Base-by-base conservation (phyloP, 164 flowering plant genomes). In the Piper betle region DNA sequence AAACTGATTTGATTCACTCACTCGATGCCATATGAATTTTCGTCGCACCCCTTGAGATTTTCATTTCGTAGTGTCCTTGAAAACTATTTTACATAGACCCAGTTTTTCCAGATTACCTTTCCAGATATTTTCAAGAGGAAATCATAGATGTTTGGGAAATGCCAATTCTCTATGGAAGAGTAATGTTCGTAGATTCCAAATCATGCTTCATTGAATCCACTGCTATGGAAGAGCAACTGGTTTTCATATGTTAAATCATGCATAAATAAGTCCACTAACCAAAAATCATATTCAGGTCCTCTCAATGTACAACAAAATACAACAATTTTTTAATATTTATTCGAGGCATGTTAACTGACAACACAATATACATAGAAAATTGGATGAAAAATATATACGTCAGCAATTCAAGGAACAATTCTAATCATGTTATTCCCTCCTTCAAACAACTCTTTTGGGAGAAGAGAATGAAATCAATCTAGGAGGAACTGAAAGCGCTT, bases 401-500 rank as follows among this genome's bases (percentile, higher is more conserved):
- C 15, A 46, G 15, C 10, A 12, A 10, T 12, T 46, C 50, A 46
- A 10, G 10, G 50, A 12, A 46, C 50, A 46, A 10, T 10, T 5
- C 1, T 46, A 15, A 1, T 3, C 50, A 10, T 3, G 37, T 57
- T 62, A 55, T 60, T 25, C 6, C 20, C 60, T n/a, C 37, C 12
- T 53, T 63, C n/a, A n/a, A 56, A 3, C 53, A 63, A 20, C 52
- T 18, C 9, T 40, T 39, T 42, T 57, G 33, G 52, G 37, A 52
- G 58, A 63, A 42, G 4, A 63, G 57, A 12, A 15, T 13, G 43
- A 48, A 37, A 8, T 65, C 70, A 37, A 8, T 65, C 70, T 79
- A 87, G 12, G 50, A 62, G 61, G 64, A 67, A 61, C 78, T 76
- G 68, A 86, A 75, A 66, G 80, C 84, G 60, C 77, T 71, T 41